phyloP scores from a whole-genome alignment of 176 grass and related monocot genomes.

The Musa beccarii region DNA sequence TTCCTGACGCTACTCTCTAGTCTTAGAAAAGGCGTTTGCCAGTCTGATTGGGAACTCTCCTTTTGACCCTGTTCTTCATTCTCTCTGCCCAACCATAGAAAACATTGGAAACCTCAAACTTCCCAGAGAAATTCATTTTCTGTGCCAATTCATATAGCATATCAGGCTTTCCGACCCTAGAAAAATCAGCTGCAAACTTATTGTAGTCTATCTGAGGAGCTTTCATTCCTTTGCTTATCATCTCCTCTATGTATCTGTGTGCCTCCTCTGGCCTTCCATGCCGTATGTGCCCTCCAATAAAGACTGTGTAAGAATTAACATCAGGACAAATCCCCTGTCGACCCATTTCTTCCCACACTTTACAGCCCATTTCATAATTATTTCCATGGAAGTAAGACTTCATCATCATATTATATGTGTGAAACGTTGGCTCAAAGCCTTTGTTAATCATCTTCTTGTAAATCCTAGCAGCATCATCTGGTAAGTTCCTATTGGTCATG shows the following conservation, averaged over 20 bases:
- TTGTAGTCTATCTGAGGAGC: slow-evolving; percentile 80
- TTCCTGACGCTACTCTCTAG: background rate
- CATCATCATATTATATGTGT: slow-evolving; percentile 99
- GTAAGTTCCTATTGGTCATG: slow-evolving; percentile 61
- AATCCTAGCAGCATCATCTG: slow-evolving; percentile 57
- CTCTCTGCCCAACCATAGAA: slow-evolving; percentile 58
- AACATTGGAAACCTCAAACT: slow-evolving; percentile 52
- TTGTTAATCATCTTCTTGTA: slow-evolving; percentile 88
- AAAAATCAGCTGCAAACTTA: slow-evolving; percentile 82
- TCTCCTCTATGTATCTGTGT: slow-evolving; percentile 64
- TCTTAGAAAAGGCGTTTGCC: slow-evolving; percentile 22
- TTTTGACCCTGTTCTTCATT: slow-evolving; percentile 42
- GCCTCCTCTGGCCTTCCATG: slow-evolving; percentile 54
- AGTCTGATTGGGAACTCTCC: slow-evolving; percentile 27
- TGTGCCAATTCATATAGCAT: slow-evolving; percentile 68
- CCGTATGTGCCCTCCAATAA: slow-evolving; percentile 75
- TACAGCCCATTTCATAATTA: slow-evolving; percentile 67
- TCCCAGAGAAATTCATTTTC: slow-evolving; percentile 63
- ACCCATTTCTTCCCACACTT: slow-evolving; percentile 68
- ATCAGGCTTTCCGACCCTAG: slow-evolving; percentile 62
- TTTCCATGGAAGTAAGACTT: slow-evolving; percentile 70
- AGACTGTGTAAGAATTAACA: slow-evolving; percentile 75
- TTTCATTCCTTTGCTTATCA: slow-evolving; percentile 86
- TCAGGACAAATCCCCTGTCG: slow-evolving; percentile 71
- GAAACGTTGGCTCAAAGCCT: slow-evolving; percentile 53